These are phyloP conservation scores for Stachybotrys chartarum DNA, from an alignment of 2,329 filamentous ascomycete species.

Conservation along the genomic window DNA sequence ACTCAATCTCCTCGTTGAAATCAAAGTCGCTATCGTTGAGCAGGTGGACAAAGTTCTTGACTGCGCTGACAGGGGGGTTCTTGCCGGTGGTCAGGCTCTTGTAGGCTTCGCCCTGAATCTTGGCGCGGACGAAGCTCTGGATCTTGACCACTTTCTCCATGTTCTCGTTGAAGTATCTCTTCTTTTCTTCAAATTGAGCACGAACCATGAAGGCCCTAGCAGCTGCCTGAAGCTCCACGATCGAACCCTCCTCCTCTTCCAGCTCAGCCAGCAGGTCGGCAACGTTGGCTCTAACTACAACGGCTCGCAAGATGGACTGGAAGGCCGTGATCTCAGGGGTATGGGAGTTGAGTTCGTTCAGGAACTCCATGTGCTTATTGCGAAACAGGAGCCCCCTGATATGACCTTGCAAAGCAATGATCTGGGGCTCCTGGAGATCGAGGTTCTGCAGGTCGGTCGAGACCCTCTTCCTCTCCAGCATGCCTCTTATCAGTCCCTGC, in stretches of 20 bases:
- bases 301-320: constrained; percentile 71
- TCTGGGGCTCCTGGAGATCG: constrained; percentile 45
- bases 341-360: constrained; percentile 64
- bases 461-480: constrained; percentile 47
- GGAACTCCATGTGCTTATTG: constrained; percentile 50
- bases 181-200: constrained; percentile 72
- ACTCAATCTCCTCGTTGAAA: constrained; percentile 97
- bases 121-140: constrained; percentile 90
- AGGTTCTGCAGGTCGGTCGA: constrained; percentile 46
- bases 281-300: constrained; percentile 68
- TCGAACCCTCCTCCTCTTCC: constrained; percentile 72
- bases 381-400: constrained; percentile 60
- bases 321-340: constrained; percentile 60
- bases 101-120: constrained; percentile 95
- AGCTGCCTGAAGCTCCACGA: constrained; percentile 68
- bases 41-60: constrained; percentile 96
- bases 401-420: constrained; percentile 59
- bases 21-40: constrained; percentile 98
- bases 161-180: constrained; percentile 84
- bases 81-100: constrained; percentile 94
- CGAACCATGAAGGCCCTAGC: constrained; percentile 70
- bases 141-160: constrained; percentile 99
- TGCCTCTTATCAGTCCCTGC: constrained; percentile 55
- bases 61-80: constrained; percentile 91
- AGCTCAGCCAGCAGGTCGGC: constrained; percentile 69